Evolutionary conservation across 805 yeast genomes (phyloP).

Genomic region (Pichia phayaonensis): DNA sequence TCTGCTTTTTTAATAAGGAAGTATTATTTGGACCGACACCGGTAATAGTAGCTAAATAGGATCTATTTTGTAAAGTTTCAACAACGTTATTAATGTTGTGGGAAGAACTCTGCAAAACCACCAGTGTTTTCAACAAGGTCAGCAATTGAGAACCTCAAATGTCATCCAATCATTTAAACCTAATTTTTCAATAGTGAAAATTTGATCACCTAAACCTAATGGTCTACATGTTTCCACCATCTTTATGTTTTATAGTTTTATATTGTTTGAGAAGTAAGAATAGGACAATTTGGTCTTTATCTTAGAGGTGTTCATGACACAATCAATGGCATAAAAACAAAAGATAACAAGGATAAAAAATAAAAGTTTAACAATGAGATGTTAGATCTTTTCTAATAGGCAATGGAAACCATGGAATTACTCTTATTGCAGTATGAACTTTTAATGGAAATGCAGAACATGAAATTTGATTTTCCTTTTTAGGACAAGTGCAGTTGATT

Average conservation of each 20-base stretch:
- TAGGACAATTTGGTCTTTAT: no score
- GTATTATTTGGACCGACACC: constrained; percentile 98
- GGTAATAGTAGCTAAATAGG: constrained; percentile 95
- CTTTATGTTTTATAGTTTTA: no score
- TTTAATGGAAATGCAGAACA: no score
- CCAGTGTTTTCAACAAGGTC: constrained; percentile 94
- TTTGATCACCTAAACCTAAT: constrained; percentile 91
- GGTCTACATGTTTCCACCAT: constrained; percentile 96
- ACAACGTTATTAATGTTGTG: constrained; percentile 93
- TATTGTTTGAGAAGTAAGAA: no score
- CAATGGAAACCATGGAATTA: no score
- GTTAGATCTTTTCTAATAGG: no score
- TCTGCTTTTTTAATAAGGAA: constrained; percentile 89
- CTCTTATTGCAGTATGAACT: no score
- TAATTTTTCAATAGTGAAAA: constrained; percentile 91
- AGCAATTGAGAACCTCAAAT: constrained; percentile 95
- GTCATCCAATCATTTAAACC: constrained; percentile 89
- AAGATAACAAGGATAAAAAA: no score
- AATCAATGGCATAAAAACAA: no score
- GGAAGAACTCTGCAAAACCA: constrained; percentile 97
- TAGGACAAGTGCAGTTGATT: neutral
- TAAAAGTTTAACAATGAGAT: no score
- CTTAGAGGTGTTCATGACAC: no score
- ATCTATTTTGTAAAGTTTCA: constrained; percentile 88
- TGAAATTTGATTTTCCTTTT: neutral